phyloP scores from a whole-genome alignment of 345 rosid species.

The Heritiera littoralis region DNA sequence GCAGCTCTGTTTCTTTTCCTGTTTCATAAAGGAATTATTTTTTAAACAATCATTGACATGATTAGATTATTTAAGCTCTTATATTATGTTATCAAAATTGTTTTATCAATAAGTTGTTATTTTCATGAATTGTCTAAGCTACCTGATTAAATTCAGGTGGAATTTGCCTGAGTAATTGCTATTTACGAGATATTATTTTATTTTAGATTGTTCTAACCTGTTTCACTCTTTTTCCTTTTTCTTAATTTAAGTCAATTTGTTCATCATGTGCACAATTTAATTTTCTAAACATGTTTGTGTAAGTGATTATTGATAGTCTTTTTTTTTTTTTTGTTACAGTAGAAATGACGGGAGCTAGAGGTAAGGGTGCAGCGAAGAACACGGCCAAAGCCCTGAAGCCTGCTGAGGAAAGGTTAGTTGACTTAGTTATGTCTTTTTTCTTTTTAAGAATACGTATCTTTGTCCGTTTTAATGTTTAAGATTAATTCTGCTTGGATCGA shows the following conservation, averaged over 20 bases:
- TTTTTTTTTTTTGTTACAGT: neutral
- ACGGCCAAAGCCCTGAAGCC: constrained; percentile 58
- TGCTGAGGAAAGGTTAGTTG: constrained; percentile 56
- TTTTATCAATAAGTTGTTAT: neutral
- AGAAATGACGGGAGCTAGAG: constrained; percentile 37
- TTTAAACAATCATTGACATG: neutral
- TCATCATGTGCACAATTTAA: neutral
- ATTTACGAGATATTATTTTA: no score
- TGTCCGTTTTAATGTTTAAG: no score
- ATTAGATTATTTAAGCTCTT: neutral
- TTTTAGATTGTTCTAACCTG: no score
- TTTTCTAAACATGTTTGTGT: neutral
- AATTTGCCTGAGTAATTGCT: no score
- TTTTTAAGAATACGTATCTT: neutral
- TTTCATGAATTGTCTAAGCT: neutral
- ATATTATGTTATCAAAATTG: neutral
- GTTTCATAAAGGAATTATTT: neutral
- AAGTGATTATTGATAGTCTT: neutral
- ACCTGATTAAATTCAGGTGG: neutral
- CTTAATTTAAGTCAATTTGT: neutral
- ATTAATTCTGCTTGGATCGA: no score
- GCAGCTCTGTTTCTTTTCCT: neutral
- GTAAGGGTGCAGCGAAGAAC: constrained; percentile 42
- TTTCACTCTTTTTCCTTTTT: no score
- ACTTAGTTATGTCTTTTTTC: constrained; percentile 35